Evolutionary conservation across 75 land plant genomes (phyloP), one percentile per base, ranked within the genome.

Genomic region (Picea glauca): DNA sequence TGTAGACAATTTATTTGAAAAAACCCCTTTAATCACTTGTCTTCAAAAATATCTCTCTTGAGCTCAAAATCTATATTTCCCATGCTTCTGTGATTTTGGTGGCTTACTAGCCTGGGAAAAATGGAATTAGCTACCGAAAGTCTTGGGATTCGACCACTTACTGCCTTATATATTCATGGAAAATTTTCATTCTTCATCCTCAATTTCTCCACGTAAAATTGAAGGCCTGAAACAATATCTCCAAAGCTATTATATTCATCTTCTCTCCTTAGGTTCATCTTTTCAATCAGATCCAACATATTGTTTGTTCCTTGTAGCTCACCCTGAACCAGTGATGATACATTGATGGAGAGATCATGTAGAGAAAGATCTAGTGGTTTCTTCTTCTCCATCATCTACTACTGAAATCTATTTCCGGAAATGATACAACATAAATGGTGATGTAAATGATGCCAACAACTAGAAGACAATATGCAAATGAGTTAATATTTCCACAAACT

Each of bases 191-290:
- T 92, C 78, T 96, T 94, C 58, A 74, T 17, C 78, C 90, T 96
- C 80, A 96, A 75, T 59, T 91, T 92, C 84, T 92, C 95, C 58
- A 96, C 95, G 81, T 88, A 96, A 18, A 94, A 91, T 11, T 94
- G 85, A 33, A 92, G 60, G 8, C 99, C 99, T 18, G 93, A 86
- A 17, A 98, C 95, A 74, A 96, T 80, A 61, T 96, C 99, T 5
- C 91, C 99, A 78, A 84, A 91, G 38, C 84, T 83, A 23, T 91
- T 84, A 78, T 96, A 92, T 79, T 96, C 99, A 18, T 89, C 91
- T n/a, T 92, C 93, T 63, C 88, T 90, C 78, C 88, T 81, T 30
- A 85, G 60, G 74, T 96, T 96, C 95, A 96, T 92, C 60, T 84
- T 96, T 79, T 91, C 92, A 73, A 96, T 58, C 3, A 96, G 88